Base-by-base conservation (phyloP, 768 basidiomycete genomes). In the Naganishia antarctica region DNA sequence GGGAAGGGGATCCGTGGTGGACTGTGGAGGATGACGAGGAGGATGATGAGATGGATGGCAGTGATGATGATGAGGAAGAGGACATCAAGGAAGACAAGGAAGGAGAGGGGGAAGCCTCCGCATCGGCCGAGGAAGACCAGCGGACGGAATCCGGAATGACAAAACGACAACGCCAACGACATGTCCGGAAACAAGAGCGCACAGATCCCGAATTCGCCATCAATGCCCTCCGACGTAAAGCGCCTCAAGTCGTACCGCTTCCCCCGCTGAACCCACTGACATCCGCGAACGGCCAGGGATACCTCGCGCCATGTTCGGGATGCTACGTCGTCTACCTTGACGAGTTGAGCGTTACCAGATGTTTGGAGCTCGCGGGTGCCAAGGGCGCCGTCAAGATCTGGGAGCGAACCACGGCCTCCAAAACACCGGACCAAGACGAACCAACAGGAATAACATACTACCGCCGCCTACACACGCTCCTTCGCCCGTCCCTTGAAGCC, bases 391-490 rank as follows among this genome's bases (percentile, higher is more conserved):
- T 57, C 32, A 37, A 37, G 23, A 40, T 13, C 2, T 57, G 53
- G 53, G 53, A 57, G 26, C 53, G 53, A 26, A 21, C 53, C 2
- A 21, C 53, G 11, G 34, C 53, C 34, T 34, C 28, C 5, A 51
- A 51, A 81, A 84, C 4, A 71, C 81, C 4, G 8, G 53, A 18
- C 11, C 12, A 6, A 2, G 83, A 84, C 49, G 82, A 85, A 32
- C 85, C 87, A 0, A 81, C 79, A 0, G 91, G 92, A 1, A 79
- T 93, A 0, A 78, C 82, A 0, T 90, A 90, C 76, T 94, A 93
- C 72, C 69, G 78, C 2, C 78, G 84, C 1, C 79, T 83, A 12
- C 86, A 91, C 73, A 79, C 82, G 1, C 75, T 86, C 0, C 78
- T 84, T n/a, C 84, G 91, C 11, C 91, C 91, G 0, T 83, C 89